Conservation (phyloP, 106 monocot genomes). For the Posidonia australis region DNA sequence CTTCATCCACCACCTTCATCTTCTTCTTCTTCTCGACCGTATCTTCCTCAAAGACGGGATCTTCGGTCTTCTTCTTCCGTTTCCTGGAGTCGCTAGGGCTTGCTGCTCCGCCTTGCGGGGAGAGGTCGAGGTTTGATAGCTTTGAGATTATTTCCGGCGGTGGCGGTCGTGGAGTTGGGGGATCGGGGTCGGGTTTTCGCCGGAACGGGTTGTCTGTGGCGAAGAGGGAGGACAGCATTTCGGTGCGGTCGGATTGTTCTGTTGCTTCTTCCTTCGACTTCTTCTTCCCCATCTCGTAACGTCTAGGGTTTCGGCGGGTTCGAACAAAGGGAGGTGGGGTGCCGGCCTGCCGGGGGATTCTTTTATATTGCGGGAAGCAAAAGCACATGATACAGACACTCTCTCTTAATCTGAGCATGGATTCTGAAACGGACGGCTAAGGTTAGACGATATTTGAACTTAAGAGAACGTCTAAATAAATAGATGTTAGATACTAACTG, state of each 20-base stretch:
- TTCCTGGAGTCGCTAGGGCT: constrained; percentile 3
- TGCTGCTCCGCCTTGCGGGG: neutral
- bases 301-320: constrained; percentile 3
- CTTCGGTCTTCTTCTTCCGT: constrained; percentile 7
- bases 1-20: constrained; percentile 2
- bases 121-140: too few relatives aligned
- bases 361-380: too few relatives aligned
- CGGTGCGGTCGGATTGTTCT: neutral
- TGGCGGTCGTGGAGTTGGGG: constrained; percentile 4
- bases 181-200: constrained; percentile 32
- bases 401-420: too few relatives aligned
- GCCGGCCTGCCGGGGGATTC: too few relatives aligned
- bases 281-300: constrained; percentile 12
- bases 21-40: constrained; percentile 20
- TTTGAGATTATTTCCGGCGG: neutral
- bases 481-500: too few relatives aligned
- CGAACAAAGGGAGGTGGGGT: neutral
- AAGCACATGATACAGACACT: too few relatives aligned
- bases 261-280: constrained; percentile 15
- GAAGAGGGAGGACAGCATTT: constrained; percentile 54
- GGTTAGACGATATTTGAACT: too few relatives aligned
- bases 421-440: too few relatives aligned
- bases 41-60: neutral
- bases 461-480: too few relatives aligned
- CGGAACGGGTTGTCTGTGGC: constrained; percentile 83